Base-by-base conservation (phyloP, 805 yeast genomes). In the Wickerhamiella brachini region DNA sequence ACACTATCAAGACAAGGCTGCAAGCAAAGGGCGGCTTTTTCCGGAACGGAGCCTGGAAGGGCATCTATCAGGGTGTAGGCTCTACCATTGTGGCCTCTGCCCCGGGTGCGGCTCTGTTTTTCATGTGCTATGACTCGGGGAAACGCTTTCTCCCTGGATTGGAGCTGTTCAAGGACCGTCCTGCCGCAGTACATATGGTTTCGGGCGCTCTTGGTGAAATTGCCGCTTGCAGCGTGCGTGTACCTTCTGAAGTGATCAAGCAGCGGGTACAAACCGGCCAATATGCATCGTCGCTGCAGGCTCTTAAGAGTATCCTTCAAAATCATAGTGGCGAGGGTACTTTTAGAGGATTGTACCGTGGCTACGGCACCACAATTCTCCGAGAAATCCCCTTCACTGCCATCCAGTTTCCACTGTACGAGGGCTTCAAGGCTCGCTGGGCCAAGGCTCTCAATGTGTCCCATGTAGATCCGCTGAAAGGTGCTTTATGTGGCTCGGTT, bases 11-110 rank as follows among this genome's bases (percentile, higher is more conserved):
- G 68, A 93, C 99, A 0, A 73, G 99, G 52, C 71, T 93, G 15
- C 99, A 93, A 65, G 97, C 98, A 20, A 80, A 80, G 62, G 96
- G 95, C 37, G 98, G 98, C 0, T 90, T 93, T 61, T 85, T 87
- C 65, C 70, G 67, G 17, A 90, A 89, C 67, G 99, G 99, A 26
- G 98, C 96, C 1, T 90, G 90, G 77, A 71, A 67, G 48, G 97
- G 97, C 0, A 80, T 93, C 20, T 93, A 93, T 60, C 75, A 83
- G 57, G 99, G 99, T 1, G 72, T 93, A 5, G 97, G 97, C 3
- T 83, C 95, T 38, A 90, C 95, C 6, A 83, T 93, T 21, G 81
- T 89, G 20, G 97, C 97, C 0, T 84, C 94, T 47, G 97, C 99
- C 0, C 99, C 99, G 0, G 74, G 74, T 13, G 89, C 90, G 0